These are phyloP conservation scores for Sporothrix pseudoabietina DNA, from an alignment of 2,329 filamentous ascomycete species.

Conservation along the genomic window DNA sequence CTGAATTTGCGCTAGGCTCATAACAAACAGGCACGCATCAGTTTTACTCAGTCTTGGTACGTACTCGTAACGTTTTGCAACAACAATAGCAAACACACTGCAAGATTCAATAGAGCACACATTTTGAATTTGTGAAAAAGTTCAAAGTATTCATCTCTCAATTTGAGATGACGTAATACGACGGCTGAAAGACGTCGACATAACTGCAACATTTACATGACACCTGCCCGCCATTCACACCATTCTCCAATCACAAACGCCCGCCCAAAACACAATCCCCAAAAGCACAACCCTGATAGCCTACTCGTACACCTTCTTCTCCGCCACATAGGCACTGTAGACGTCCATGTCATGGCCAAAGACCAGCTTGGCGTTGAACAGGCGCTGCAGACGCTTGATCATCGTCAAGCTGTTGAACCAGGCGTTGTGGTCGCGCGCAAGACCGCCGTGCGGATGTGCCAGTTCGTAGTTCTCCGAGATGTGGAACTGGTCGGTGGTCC, in stretches of 20 bases:
- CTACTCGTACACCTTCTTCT: constrained; percentile 27
- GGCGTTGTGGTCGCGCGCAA: constrained; percentile 29
- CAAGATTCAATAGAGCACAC: too few species aligned
- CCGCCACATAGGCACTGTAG: background rate
- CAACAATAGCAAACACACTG: too few species aligned
- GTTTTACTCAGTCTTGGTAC: too few species aligned
- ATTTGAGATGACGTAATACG: too few species aligned
- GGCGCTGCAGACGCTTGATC: constrained; percentile 24
- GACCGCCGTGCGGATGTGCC: constrained; percentile 25
- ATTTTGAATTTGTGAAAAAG: too few species aligned
- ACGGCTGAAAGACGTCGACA: background rate
- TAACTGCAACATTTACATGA: background rate
- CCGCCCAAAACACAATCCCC: background rate
- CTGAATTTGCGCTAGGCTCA: too few species aligned
- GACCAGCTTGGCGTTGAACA: constrained; percentile 26
- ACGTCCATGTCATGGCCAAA: constrained; percentile 28
- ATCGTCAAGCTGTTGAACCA: constrained; percentile 29
- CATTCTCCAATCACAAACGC: background rate
- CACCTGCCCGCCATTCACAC: background rate
- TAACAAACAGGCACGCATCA: too few species aligned
- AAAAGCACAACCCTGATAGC: too few species aligned
- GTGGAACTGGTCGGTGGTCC: constrained; percentile 30
- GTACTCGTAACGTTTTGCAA: too few species aligned
- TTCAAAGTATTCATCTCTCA: too few species aligned
- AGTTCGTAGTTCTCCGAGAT: constrained; percentile 29